phyloP scores from a whole-genome alignment of 2,329 filamentous ascomycete species.

The Beauveria australis region DNA sequence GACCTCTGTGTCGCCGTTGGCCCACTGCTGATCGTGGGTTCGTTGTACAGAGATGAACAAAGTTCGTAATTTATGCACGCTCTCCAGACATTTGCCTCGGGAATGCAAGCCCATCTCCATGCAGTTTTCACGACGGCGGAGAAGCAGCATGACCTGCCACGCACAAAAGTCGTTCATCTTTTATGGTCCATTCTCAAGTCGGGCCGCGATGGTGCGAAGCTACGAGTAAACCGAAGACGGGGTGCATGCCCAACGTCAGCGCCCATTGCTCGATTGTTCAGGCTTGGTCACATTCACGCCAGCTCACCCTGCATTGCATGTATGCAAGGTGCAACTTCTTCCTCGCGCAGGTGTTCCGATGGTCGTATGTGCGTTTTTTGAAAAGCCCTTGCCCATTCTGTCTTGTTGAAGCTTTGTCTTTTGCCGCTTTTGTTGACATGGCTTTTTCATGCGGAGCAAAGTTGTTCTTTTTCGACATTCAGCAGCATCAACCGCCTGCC shows the following conservation, averaged over 20 bases:
- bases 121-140: not conserved
- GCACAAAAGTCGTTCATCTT: not conserved
- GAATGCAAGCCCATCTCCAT: not conserved
- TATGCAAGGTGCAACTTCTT: not conserved
- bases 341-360: not conserved
- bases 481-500: too few species aligned
- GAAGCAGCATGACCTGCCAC: not conserved
- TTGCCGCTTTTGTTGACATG: not conserved
- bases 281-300: not conserved
- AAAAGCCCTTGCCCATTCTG: not conserved
- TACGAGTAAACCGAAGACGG: not conserved
- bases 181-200: not conserved
- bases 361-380: not conserved
- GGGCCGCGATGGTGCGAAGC: not conserved
- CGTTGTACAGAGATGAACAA: not conserved
- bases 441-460: too few species aligned
- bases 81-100: not conserved
- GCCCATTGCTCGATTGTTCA: not conserved
- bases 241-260: not conserved
- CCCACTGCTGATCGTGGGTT: not conserved
- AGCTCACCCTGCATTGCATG: slow-evolving; percentile 1
- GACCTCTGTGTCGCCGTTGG: not conserved
- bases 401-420: too few species aligned
- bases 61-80: not conserved
- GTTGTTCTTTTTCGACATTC: too few species aligned